These are phyloP conservation scores for Daedalea quercina DNA, from an alignment of 768 basidiomycete species.

Conservation along the genomic window DNA sequence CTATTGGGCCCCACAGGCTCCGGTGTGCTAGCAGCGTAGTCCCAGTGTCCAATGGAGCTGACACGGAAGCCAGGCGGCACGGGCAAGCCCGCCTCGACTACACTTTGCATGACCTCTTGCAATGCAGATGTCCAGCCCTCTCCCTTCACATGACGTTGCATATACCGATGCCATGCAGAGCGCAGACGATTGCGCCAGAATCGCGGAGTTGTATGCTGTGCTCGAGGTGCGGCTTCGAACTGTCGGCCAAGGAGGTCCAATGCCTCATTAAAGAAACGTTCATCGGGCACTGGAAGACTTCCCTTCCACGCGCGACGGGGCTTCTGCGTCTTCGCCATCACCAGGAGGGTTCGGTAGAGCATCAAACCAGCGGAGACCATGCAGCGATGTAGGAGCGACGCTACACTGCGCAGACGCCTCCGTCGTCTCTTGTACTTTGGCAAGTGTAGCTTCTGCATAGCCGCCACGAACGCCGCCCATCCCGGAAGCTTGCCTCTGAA, in stretches of 20 bases:
- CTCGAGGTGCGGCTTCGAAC: constrained; percentile 6
- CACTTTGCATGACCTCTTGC: constrained; percentile 31
- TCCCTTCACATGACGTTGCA: constrained; percentile 15
- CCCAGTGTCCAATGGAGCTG: constrained; percentile 31
- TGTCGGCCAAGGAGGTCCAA: constrained; percentile 31
- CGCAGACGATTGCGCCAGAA: constrained; percentile 25
- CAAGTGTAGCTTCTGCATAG: constrained; percentile 12
- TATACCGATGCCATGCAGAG: constrained; percentile 21
- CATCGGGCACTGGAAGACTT: constrained; percentile 34
- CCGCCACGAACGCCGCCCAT: constrained; percentile 8
- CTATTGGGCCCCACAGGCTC: not conserved
- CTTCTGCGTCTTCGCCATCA: constrained; percentile 14
- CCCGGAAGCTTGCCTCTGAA: not conserved
- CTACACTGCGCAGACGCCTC: constrained; percentile 10
- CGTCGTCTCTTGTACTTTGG: constrained; percentile 8
- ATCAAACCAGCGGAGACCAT: constrained; percentile 15
- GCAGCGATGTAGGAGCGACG: constrained; percentile 26
- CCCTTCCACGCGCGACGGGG: not conserved
- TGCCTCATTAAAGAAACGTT: constrained; percentile 62
- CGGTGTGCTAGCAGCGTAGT: not conserved
- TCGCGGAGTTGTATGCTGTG: constrained; percentile 13
- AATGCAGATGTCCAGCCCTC: constrained; percentile 28
- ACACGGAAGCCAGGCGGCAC: constrained; percentile 34
- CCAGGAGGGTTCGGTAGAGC: constrained; percentile 7
- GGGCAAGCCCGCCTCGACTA: constrained; percentile 32